phyloP scores from a whole-genome alignment of 805 yeast genomes.

The Yamadazyma philogaea region DNA sequence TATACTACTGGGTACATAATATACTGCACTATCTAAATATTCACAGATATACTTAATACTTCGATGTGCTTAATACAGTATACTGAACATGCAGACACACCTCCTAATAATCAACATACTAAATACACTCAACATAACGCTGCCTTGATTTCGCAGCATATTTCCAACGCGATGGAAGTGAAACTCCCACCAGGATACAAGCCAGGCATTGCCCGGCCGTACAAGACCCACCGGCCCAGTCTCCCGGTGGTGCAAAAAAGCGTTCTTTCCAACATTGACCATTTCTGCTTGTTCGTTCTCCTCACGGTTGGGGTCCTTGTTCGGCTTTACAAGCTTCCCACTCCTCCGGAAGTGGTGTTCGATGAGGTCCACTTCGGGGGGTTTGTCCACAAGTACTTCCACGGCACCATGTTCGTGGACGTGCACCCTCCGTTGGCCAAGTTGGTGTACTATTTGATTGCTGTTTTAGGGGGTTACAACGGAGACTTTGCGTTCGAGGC shows the following conservation, averaged over 20 bases:
- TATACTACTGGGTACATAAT: no score
- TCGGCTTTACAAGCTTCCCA: constrained; percentile 31
- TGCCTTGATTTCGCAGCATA: no score
- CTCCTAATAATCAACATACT: no score
- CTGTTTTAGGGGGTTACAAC: constrained; percentile 50
- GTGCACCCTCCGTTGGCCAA: constrained; percentile 73
- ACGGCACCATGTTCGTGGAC: constrained; percentile 63
- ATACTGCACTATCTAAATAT: no score
- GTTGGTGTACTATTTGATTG: constrained; percentile 54
- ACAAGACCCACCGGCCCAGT: constrained; percentile 21
- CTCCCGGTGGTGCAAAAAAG: constrained; percentile 15
- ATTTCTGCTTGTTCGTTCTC: constrained; percentile 18
- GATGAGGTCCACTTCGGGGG: constrained; percentile 47
- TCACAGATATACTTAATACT: no score
- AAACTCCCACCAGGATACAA: constrained; percentile 26
- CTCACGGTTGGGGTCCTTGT: constrained; percentile 24
- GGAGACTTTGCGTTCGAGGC: constrained; percentile 36
- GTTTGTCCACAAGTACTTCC: constrained; percentile 43
- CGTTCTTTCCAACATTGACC: constrained; percentile 18
- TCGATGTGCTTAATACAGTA: not conserved
- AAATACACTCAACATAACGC: no score
- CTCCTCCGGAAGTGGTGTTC: constrained; percentile 43
- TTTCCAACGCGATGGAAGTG: constrained; percentile 1
- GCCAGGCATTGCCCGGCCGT: constrained; percentile 30
- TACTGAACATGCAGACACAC: no score